Base-by-base conservation (phyloP, 305 asterid species). In the Fraxinus platypoda region DNA sequence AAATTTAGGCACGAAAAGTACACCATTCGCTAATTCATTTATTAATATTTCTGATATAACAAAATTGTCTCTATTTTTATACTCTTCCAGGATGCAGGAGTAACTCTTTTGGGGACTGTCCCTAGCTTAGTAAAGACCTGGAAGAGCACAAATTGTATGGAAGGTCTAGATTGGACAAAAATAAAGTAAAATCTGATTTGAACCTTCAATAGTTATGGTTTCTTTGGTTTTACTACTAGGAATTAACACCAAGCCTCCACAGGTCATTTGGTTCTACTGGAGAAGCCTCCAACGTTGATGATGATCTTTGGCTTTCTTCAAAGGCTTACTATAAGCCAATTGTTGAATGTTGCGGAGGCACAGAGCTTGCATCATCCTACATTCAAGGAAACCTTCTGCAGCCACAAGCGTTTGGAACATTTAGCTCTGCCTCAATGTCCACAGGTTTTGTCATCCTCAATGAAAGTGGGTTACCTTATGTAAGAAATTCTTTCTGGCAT, bases 221-320 rank as follows among this genome's bases (percentile, higher is more conserved):
- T 28, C 33, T 81, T 6, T 71, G 21, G 34, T 83, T 80, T 81
- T 9, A 37, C 28, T 7, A 30, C 15, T 78, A 79, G 54, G 73
- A 73, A 38, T 83, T 35, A 81, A 77, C 30, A 25, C 37, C 81
- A 30, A 57, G 57, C 74, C 38, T 87, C 54, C 84, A 68, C 92
- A 96, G 98, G 92, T 64, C 78, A 33, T 93, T 93, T 92, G 86
- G 81, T 75, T 85, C 97, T 11, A 96, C 98, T n/a, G 99, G 99
- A 77, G 99, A 96, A 91, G 89, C 94, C 87, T 96, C 99, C 9
- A 93, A 88, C 52, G 76, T 94, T 31, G 98, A 96, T 79, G 99
- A 96, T 86, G 98, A 94, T 86, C 97, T 96, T 43, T 96, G 99
- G 98, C 98, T 96, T 86, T 92, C 98, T 19, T 93, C 99, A 52